Conservation (phyloP, 768 basidiomycete species). For the Mycena albidolilacea region DNA sequence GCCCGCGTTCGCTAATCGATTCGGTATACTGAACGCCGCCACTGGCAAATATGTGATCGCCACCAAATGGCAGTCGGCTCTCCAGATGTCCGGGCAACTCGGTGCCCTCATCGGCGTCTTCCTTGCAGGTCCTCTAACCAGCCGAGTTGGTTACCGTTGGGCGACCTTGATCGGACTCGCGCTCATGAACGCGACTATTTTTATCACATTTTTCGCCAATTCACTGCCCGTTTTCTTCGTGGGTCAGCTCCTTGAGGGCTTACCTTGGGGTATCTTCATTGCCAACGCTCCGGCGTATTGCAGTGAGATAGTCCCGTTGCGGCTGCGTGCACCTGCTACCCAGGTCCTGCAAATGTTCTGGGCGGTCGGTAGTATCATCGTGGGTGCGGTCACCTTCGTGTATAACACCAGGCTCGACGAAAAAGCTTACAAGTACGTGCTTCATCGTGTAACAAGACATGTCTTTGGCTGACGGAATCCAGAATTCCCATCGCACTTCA, state of each 20-base stretch:
- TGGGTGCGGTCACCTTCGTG: constrained; percentile 40
- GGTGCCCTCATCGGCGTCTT: constrained; percentile 40
- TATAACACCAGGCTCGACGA: constrained; percentile 33
- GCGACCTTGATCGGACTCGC: constrained; percentile 37
- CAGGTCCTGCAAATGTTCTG: constrained; percentile 43
- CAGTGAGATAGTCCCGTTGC: constrained; percentile 40
- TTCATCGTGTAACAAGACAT: not conserved
- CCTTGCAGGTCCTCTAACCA: constrained; percentile 37
- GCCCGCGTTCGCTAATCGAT: constrained; percentile 30
- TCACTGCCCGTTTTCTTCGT: constrained; percentile 36
- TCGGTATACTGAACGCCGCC: constrained; percentile 23
- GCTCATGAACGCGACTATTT: constrained; percentile 39
- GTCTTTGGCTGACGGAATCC: constrained; percentile 20
- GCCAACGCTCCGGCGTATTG: constrained; percentile 41
- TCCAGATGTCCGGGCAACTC: constrained; percentile 36
- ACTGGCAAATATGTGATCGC: constrained; percentile 23
- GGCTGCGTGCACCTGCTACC: constrained; percentile 37
- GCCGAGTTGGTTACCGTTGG: constrained; percentile 39
- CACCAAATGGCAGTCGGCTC: constrained; percentile 39
- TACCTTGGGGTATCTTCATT: constrained; percentile 41
- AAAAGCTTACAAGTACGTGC: constrained; percentile 30
- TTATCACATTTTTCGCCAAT: constrained; percentile 35
- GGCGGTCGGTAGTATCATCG: constrained; percentile 39
- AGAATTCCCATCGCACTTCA: constrained; percentile 40
- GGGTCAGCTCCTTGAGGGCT: constrained; percentile 36